Evolutionary conservation across 371 early-diverging fungal species (phyloP).

Genomic region (Haplosporangium sp.): DNA sequence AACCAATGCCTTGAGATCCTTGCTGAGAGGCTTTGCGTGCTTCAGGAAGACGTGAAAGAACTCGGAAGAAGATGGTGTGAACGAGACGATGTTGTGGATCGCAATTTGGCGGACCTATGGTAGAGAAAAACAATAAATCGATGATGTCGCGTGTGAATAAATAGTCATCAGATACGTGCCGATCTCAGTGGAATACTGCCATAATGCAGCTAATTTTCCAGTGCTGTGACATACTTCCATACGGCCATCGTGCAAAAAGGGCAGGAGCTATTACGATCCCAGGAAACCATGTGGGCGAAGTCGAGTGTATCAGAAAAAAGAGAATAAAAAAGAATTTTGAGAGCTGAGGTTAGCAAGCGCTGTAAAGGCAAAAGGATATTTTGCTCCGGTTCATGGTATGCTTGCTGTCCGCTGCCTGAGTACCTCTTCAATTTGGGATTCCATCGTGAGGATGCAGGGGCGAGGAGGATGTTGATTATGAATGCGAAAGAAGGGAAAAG

Average conservation of each 20-base stretch:
- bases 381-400: no score
- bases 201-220: background rate
- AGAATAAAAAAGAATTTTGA: background rate
- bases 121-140: background rate
- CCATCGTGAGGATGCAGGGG: constrained; percentile 22
- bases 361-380: no score
- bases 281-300: constrained; percentile 23
- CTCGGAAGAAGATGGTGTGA: constrained; percentile 73
- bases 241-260: constrained; percentile 49
- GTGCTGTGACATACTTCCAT: constrained; percentile 33
- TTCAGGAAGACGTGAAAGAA: constrained; percentile 70
- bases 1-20: constrained; percentile 75
- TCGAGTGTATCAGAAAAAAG: background rate
- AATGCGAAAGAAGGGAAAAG: constrained; percentile 12
- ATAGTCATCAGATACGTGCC: background rate
- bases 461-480: background rate
- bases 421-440: constrained; percentile 50
- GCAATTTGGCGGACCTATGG: constrained; percentile 82
- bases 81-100: constrained; percentile 79
- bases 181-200: background rate
- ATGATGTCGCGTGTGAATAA: background rate
- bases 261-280: constrained; percentile 34
- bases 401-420: background rate
- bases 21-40: constrained; percentile 68
- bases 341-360: background rate